Evolutionary conservation across 208 protist species (phyloP).

Genomic region (Phytomonas serpens): DNA sequence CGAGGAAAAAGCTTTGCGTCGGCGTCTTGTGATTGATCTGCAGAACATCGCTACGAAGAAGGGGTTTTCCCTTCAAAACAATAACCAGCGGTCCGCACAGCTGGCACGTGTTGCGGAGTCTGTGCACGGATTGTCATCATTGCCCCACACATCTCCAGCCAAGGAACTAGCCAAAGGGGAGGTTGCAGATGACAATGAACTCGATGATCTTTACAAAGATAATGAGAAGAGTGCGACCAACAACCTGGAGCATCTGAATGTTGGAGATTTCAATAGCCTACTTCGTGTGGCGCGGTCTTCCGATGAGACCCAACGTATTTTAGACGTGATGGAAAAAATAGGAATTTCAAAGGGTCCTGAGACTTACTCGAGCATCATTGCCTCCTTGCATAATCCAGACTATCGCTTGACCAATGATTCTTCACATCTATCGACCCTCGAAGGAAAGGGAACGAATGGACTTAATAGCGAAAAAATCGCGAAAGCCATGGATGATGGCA

Average conservation of each 20-base stretch:
- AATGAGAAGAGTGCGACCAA: background rate
- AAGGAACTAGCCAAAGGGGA: background rate
- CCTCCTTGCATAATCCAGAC: conserved; percentile 50
- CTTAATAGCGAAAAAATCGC: background rate
- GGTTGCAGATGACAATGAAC: background rate
- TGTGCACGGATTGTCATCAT: conserved; percentile 12
- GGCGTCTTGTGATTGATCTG: conserved; percentile 35
- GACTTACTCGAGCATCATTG: conserved; percentile 57
- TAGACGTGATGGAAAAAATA: conserved; percentile 64
- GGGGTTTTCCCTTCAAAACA: conserved; percentile 20
- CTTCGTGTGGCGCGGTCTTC: conserved; percentile 37
- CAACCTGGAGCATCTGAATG: conserved; percentile 4
- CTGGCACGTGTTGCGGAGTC: conserved; percentile 33
- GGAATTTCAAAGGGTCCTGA: conserved; percentile 21
- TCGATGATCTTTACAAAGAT: background rate
- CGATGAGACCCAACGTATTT: conserved; percentile 27
- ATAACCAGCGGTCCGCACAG: conserved; percentile 25
- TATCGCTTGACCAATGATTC: conserved; percentile 26
- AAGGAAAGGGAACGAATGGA: background rate
- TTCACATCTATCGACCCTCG: background rate
- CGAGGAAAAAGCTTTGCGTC: conserved; percentile 31
- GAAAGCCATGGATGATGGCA: conserved; percentile 4
- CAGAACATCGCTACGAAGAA: conserved; percentile 32
- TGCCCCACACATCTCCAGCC: background rate
- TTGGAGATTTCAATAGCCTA: conserved; percentile 75